Evolutionary conservation across 1,139 yeast genomes (phyloP).

Genomic region (Diutina ranongensis): DNA sequence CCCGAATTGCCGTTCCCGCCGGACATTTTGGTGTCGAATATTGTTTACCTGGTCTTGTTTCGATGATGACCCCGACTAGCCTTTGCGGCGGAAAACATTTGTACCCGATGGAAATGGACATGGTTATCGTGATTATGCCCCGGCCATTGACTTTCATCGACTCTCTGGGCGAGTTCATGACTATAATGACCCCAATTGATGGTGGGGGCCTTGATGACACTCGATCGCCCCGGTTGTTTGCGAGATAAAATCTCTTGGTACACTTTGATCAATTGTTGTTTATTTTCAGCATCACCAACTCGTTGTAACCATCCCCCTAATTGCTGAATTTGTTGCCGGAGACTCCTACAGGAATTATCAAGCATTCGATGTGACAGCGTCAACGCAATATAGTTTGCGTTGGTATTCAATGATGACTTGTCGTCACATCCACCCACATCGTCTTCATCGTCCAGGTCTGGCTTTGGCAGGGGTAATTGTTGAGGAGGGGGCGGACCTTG

Average conservation of each 20-base stretch:
- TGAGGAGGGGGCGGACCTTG: background rate
- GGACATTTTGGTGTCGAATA: no score
- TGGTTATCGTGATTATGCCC: slow-evolving; percentile 14
- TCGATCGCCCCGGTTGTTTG: slow-evolving; percentile 23
- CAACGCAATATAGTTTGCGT: slow-evolving; percentile 30
- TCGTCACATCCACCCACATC: background rate
- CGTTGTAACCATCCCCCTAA: slow-evolving; percentile 16
- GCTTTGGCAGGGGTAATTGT: slow-evolving; percentile 5
- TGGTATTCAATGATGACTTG: slow-evolving; percentile 13
- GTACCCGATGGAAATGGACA: slow-evolving; percentile 10
- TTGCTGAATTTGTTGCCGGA: slow-evolving; percentile 21
- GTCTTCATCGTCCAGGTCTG: slow-evolving; percentile 1
- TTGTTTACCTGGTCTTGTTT: no score
- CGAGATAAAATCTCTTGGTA: slow-evolving; percentile 11
- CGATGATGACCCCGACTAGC: background rate
- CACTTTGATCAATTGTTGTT: slow-evolving; percentile 12
- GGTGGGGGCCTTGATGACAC: slow-evolving; percentile 24
- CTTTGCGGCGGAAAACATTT: slow-evolving; percentile 6
- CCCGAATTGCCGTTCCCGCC: background rate
- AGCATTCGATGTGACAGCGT: slow-evolving; percentile 25
- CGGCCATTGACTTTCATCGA: slow-evolving; percentile 13
- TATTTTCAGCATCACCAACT: slow-evolving; percentile 9
- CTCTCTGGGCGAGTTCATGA: slow-evolving; percentile 21
- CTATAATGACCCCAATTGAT: slow-evolving; percentile 21
- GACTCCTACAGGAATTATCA: slow-evolving; percentile 14